These are phyloP conservation scores for Chlorella sp. DNA, from an alignment of 139 green algal species.

Conservation along the genomic window DNA sequence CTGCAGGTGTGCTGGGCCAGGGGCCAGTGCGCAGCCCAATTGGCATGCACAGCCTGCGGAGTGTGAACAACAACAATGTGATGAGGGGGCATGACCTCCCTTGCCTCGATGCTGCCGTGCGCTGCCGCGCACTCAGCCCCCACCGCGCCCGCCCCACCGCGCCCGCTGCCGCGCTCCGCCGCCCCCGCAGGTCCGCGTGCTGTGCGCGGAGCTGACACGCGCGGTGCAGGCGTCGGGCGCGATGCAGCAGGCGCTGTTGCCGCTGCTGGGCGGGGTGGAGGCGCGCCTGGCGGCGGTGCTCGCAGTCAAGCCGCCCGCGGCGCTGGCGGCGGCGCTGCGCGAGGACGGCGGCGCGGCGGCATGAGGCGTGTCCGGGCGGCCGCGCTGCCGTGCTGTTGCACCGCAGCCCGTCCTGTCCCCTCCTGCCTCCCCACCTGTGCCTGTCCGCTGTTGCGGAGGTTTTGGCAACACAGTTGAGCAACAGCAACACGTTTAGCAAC, in stretches of 20 bases:
- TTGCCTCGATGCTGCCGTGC: not conserved
- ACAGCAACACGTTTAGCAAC: too few species aligned
- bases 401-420: too few species aligned
- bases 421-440: too few species aligned
- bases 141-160: too few species aligned
- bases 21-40: not conserved
- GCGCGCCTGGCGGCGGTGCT: constrained; percentile 19
- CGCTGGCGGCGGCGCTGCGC: too few species aligned
- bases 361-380: too few species aligned
- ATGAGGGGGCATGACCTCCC: not conserved
- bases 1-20: constrained; percentile 23
- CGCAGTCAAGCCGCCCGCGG: constrained; percentile 13
- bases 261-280: constrained; percentile 33
- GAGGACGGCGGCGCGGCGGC: too few species aligned
- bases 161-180: not conserved
- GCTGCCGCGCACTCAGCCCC: too few species aligned
- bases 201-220: constrained; percentile 42
- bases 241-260: constrained; percentile 28
- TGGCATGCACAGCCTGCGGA: not conserved
- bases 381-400: too few species aligned
- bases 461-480: too few species aligned
- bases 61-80: not conserved
- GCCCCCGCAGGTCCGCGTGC: constrained; percentile 17
- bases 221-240: not conserved
- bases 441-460: too few species aligned